Conservation (phyloP, 2,329 filamentous ascomycete species). For the Colletotrichum nymphaeae region DNA sequence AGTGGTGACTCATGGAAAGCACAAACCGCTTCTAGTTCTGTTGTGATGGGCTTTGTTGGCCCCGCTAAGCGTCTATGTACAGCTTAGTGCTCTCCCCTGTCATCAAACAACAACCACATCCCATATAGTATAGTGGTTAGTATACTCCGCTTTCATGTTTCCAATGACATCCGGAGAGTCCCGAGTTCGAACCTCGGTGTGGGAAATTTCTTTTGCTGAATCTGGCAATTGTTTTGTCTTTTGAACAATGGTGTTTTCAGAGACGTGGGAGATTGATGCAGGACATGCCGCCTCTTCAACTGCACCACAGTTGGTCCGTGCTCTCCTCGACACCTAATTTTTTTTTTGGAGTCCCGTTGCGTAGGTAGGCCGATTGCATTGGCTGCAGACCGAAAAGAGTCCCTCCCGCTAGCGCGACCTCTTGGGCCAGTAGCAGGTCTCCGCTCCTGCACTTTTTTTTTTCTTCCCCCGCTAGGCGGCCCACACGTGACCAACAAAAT, state of each 20-base stretch:
- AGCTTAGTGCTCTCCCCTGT: background rate
- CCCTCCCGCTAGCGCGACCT: background rate
- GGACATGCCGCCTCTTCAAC: too few species aligned
- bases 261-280: background rate
- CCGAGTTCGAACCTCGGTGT: constrained; percentile 32
- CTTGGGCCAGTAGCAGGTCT: background rate
- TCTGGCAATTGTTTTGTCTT: background rate
- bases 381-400: background rate
- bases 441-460: constrained; percentile 1
- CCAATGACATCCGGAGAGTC: constrained; percentile 10
- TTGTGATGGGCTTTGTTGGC: background rate
- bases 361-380: background rate
- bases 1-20: background rate
- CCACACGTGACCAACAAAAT: constrained; percentile 23
- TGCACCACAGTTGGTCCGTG: background rate
- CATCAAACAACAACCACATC: background rate
- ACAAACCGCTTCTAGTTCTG: background rate
- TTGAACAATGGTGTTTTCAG: background rate
- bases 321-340: background rate
- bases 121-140: constrained; percentile 35
- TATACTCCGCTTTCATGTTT: constrained; percentile 30
- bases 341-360: background rate
- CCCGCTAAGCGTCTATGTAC: background rate
- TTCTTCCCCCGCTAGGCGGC: background rate
- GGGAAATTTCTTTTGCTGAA: background rate